Conservation (phyloP, 2,329 filamentous ascomycete species). For the Pseudocercospora ulei region DNA sequence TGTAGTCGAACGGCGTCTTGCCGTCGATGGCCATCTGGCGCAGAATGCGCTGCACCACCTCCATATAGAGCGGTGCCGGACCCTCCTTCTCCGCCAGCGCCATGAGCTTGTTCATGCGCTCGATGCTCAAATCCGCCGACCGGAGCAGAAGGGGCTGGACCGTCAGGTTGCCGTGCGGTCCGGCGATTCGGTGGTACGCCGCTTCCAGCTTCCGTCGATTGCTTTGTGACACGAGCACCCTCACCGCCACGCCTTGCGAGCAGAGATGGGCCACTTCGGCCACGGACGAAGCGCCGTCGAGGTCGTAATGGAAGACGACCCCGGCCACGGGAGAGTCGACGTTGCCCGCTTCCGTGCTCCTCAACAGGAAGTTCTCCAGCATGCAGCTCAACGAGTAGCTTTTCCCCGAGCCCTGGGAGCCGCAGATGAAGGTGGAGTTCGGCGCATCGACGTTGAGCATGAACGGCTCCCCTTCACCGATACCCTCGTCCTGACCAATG, state of each 20-base stretch:
- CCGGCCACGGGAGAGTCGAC: constrained; percentile 49
- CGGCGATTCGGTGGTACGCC: constrained; percentile 37
- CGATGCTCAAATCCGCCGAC: constrained; percentile 42
- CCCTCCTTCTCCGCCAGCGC: constrained; percentile 38
- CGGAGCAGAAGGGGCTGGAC: constrained; percentile 43
- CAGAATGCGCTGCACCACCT: constrained; percentile 48
- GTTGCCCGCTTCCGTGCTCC: constrained; percentile 36
- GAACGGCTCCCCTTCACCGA: constrained; percentile 29
- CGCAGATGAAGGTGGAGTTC: constrained; percentile 54
- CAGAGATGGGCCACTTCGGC: constrained; percentile 51
- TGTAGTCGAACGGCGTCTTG: constrained; percentile 44
- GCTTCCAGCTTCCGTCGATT: constrained; percentile 39
- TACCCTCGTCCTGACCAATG: constrained; percentile 14
- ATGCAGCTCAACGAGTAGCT: constrained; percentile 52
- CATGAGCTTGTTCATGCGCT: constrained; percentile 50
- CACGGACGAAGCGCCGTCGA: constrained; percentile 43
- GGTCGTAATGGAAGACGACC: constrained; percentile 51
- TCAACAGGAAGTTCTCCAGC: constrained; percentile 50
- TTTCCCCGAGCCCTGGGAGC: constrained; percentile 51
- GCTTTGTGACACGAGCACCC: constrained; percentile 45
- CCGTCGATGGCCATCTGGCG: constrained; percentile 45
- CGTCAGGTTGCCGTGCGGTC: constrained; percentile 36
- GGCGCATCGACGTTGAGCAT: constrained; percentile 47
- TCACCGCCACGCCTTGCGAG: constrained; percentile 42
- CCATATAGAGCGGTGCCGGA: constrained; percentile 47